These are phyloP conservation scores for Monilinia fructicola DNA, from an alignment of 2,329 filamentous ascomycete genomes.

Conservation along the genomic window DNA sequence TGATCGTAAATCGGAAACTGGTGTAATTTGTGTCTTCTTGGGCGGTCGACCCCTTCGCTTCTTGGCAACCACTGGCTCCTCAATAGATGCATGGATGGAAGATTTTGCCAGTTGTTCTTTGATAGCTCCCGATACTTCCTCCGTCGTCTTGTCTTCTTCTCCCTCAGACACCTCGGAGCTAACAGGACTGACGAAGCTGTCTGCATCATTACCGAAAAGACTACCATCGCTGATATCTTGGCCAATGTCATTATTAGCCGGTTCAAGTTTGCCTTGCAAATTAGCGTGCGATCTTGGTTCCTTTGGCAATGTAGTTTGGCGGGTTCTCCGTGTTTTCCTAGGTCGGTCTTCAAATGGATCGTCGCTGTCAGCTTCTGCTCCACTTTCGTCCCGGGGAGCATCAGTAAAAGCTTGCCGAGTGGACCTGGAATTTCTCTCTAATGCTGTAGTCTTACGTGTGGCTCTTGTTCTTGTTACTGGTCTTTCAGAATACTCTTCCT, in stretches of 20 bases:
- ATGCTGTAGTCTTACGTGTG: not conserved
- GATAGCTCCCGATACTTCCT: not conserved
- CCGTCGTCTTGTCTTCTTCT: not conserved
- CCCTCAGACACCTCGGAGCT: slow-evolving; percentile 5
- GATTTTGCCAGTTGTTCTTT: not conserved
- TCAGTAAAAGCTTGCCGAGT: not conserved
- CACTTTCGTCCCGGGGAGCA: not conserved
- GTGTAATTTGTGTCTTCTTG: slow-evolving; percentile 26
- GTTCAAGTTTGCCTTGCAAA: not conserved
- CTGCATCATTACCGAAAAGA: slow-evolving; percentile 10
- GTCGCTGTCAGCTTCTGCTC: slow-evolving; percentile 4
- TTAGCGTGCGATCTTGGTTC: not conserved
- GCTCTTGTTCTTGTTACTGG: slow-evolving; percentile 9
- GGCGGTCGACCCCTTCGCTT: slow-evolving; percentile 34
- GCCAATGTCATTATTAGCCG: not conserved
- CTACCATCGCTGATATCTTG: slow-evolving; percentile 18
- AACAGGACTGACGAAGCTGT: not conserved
- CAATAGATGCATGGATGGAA: not conserved
- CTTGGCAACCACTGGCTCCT: slow-evolving; percentile 21
- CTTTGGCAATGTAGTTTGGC: not conserved
- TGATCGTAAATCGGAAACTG: slow-evolving; percentile 11
- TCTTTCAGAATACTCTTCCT: slow-evolving; percentile 17
- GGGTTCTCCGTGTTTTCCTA: slow-evolving; percentile 2
- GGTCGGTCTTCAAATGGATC: slow-evolving; percentile 2
- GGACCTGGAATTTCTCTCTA: slow-evolving; percentile 1